phyloP scores from a whole-genome alignment of 306 rosid species.

The Castanopsis chinensis region DNA sequence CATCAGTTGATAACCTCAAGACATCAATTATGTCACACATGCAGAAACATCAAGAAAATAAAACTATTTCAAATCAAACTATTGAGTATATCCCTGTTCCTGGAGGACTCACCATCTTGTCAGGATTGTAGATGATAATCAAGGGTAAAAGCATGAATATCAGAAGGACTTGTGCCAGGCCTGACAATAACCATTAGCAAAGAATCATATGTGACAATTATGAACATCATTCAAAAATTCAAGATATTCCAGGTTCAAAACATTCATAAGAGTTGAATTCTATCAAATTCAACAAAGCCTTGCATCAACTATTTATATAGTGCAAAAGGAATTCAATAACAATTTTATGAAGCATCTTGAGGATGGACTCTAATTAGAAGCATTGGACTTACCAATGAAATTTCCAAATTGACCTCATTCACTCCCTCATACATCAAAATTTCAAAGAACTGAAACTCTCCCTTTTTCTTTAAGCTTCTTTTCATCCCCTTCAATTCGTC shows the following conservation, averaged over 20 bases:
- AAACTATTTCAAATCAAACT: neutral
- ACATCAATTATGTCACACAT: neutral
- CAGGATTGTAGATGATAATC: constrained; percentile 72
- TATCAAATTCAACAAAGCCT: neutral
- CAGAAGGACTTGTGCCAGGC: constrained; percentile 97
- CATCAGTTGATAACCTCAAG: neutral
- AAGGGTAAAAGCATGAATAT: constrained; percentile 79
- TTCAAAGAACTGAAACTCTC: neutral
- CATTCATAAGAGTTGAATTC: neutral
- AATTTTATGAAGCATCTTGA: neutral
- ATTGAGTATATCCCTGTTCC: neutral
- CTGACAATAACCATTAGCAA: constrained; percentile 44
- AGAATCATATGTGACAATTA: constrained; percentile 24
- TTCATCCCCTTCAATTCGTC: neutral
- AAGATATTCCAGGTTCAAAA: neutral
- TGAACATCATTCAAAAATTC: neutral
- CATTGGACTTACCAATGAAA: neutral
- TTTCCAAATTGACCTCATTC: neutral
- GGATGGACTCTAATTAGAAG: neutral
- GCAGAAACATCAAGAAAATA: neutral
- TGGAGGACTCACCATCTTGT: constrained; percentile 44
- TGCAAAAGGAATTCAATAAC: neutral
- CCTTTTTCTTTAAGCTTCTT: neutral
- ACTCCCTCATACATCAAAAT: neutral
- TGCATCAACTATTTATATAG: neutral